Evolutionary conservation across 176 grass and related monocot species (phyloP), one percentile per base, ranked within the genome.

Genomic region (Tuctoria greenei): DNA sequence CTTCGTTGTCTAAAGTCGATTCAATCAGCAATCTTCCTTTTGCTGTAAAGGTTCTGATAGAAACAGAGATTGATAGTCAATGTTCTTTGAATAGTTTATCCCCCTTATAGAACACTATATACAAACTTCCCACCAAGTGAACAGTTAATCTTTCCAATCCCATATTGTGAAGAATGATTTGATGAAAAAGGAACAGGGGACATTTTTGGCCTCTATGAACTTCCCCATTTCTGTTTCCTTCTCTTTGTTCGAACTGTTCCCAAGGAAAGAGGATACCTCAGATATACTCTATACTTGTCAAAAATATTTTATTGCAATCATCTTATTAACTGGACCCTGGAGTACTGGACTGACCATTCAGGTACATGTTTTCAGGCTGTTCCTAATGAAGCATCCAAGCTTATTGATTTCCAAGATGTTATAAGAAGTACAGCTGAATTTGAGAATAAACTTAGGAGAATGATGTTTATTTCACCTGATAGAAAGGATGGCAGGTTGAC

Each of bases 401-500:
- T 98, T 42, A 77, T 78, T 71, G 91, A 92, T 28, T 98, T 98
- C 57, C 89, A 98, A 90, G 85, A 90, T 90, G 86, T 94, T 73
- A 79, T 98, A 45, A 84, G 82, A 88, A 80, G 85, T 76, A 94
- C 86, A 76, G 40, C 82, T 88, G 91, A 92, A 64, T 94, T 98
- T 35, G 91, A 98, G 82, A 81, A 79, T 63, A 56, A 27, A 46
- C 77, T 98, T 72, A 90, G 66, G 81, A 83, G 83, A 75, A 73
- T 94, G 82, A 89, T 82, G 78, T 98, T 92, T 63, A 92, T 94
- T 83, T 89, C 82, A 14, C 47, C 83, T 67, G 91, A 92, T 75
- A 74, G 44, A 71, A 92, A 86, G 72, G 91, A 98, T 82, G 76
- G 79, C 75, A 98, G 86, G 57, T 90, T 98, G 79, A 94, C 81